Evolutionary conservation across 768 basidiomycete genomes (phyloP).

Genomic region (Boletus tylopilopsis): DNA sequence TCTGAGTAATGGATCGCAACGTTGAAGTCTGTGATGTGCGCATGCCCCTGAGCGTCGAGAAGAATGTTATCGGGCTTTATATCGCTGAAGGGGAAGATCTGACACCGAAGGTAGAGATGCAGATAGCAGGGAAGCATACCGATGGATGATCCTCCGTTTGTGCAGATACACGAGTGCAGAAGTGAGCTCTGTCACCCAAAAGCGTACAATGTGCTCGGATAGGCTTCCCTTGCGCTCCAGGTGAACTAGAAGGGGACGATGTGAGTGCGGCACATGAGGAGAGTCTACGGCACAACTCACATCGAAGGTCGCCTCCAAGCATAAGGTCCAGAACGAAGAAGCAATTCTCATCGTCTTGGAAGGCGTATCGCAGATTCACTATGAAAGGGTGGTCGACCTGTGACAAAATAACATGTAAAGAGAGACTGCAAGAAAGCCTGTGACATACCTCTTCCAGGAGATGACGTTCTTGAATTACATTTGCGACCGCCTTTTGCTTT

Average conservation of each 20-base stretch:
- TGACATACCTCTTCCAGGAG: slow-evolving; percentile 81
- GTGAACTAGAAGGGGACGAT: slow-evolving; percentile 55
- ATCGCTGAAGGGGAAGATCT: slow-evolving; percentile 52
- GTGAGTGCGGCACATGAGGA: not conserved
- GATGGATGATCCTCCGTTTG: slow-evolving; percentile 87
- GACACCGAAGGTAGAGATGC: slow-evolving; percentile 6
- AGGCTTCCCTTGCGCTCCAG: slow-evolving; percentile 68
- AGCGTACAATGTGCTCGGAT: slow-evolving; percentile 68
- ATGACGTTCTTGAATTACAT: slow-evolving; percentile 91
- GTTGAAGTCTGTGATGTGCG: slow-evolving; percentile 97
- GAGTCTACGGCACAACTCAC: slow-evolving; percentile 43
- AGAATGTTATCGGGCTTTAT: slow-evolving; percentile 97
- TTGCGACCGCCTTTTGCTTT: slow-evolving; percentile 86
- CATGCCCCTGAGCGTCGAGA: slow-evolving; percentile 89
- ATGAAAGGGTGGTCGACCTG: slow-evolving; percentile 89
- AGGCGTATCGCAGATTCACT: slow-evolving; percentile 90
- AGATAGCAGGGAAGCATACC: slow-evolving; percentile 46
- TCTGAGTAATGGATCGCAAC: slow-evolving; percentile 98
- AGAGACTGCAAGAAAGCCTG: slow-evolving; percentile 1
- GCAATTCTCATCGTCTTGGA: slow-evolving; percentile 96
- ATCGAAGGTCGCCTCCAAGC: slow-evolving; percentile 91
- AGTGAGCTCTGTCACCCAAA: slow-evolving; percentile 88
- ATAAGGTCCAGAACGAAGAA: slow-evolving; percentile 98
- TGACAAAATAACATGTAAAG: slow-evolving; percentile 1
- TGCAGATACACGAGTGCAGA: slow-evolving; percentile 88